Percentiles rank a stretch among this genome's conserved stretches.
phyloP scores from a whole-genome alignment of 495 filamentous ascomycete genomes.

The Xylaria telfairii region DNA sequence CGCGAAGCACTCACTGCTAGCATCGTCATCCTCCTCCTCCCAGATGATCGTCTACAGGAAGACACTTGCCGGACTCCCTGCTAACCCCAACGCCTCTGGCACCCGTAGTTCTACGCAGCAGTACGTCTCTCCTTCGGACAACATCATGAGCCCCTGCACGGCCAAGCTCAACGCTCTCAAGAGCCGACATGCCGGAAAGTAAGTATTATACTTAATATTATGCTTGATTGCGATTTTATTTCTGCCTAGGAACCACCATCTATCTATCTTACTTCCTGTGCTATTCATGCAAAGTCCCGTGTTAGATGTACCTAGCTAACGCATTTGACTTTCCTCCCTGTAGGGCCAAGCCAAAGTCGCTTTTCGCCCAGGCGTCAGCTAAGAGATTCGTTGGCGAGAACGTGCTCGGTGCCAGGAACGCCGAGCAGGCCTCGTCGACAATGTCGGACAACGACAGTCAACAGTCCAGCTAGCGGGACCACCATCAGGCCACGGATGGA shows the following conservation, averaged over 20 bases:
- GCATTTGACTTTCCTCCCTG: background rate
- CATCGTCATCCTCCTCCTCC: constrained; percentile 10
- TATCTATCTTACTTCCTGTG: background rate
- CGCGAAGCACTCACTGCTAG: constrained; percentile 16
- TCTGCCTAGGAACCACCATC: background rate
- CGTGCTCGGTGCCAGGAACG: constrained; percentile 35
- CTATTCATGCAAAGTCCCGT: background rate
- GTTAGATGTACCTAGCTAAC: background rate
- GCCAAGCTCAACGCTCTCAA: constrained; percentile 85
- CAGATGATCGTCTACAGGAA: constrained; percentile 21
- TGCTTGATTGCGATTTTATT: background rate
- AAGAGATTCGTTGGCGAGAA: constrained; percentile 57
- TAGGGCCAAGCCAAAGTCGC: constrained; percentile 67
- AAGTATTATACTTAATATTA: constrained; percentile 48
- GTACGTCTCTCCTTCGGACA: constrained; percentile 92
- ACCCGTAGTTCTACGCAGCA: constrained; percentile 56
- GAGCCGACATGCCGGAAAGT: constrained; percentile 79
- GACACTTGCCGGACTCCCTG: constrained; percentile 25
- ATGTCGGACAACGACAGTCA: background rate
- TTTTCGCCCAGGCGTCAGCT: constrained; percentile 65
- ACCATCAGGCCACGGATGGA: background rate
- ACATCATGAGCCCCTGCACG: constrained; percentile 92
- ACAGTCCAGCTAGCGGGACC: background rate
- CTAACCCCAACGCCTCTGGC: constrained; percentile 26
- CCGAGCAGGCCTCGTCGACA: constrained; percentile 14